These are phyloP conservation scores for Pseudomassariella vexata DNA, from an alignment of 2,329 filamentous ascomycete genomes.

Conservation along the genomic window DNA sequence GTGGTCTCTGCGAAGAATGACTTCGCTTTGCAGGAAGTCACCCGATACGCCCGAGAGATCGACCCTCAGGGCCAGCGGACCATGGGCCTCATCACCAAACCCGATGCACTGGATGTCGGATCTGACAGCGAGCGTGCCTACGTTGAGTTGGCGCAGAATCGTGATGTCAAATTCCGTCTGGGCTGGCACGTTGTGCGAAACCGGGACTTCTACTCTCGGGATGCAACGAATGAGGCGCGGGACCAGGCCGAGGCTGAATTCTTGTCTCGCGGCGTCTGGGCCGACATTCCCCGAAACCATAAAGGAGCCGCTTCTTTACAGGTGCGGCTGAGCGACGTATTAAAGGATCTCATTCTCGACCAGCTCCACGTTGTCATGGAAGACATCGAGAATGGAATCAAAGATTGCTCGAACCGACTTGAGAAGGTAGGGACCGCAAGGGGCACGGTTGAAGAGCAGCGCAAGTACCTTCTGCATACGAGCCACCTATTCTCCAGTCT, in stretches of 20 bases:
- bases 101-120: conserved; percentile 25
- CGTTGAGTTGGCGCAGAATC: conserved; percentile 34
- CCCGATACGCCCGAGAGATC: conserved; percentile 34
- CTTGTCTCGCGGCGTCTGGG: conserved; percentile 11
- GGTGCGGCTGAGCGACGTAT: conserved; percentile 16
- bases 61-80: conserved; percentile 31
- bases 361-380: conserved; percentile 24
- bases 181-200: conserved; percentile 48
- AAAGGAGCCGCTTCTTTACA: conserved; percentile 14
- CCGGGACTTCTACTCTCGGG: conserved; percentile 12
- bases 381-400: conserved; percentile 21
- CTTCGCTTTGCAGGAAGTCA: conserved; percentile 50
- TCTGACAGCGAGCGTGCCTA: conserved; percentile 33
- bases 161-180: conserved; percentile 37
- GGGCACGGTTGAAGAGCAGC: conserved; percentile 18
- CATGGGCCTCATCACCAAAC: conserved; percentile 44
- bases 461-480: conserved; percentile 21
- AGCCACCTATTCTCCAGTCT: conserved; percentile 20
- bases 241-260: conserved; percentile 10
- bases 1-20: conserved; percentile 50
- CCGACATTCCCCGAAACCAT: conserved; percentile 9
- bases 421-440: conserved; percentile 17
- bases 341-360: conserved; percentile 22
- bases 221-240: conserved; percentile 9
- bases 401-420: conserved; percentile 15